Base-by-base conservation (phyloP, 2,329 filamentous ascomycete genomes). In the Talaromyces sp. region DNA sequence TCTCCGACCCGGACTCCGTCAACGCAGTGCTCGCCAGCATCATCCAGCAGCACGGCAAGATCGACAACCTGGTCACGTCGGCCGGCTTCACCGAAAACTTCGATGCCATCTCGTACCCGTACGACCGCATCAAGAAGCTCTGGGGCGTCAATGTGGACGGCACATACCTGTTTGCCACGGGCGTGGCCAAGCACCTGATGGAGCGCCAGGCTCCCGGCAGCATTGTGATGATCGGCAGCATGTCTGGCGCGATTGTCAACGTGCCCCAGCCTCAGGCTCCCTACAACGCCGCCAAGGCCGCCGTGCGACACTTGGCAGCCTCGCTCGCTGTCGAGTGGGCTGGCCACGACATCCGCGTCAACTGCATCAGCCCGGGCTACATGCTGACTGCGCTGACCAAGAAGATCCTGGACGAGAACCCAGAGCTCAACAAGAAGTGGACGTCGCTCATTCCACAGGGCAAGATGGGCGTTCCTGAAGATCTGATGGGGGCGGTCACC, bases 31-130 rank as follows among this genome's bases (percentile, higher is more conserved):
- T 97, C 66, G 79, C 81, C 41, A 88, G 91, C 62, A 83, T 93
- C 65, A 72, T 93, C 56, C 68, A 79, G 54, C 77, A 83, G 61
- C 92, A 96, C 73, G 88, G 88, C 75, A 88, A 89, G 75, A 91
- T 97, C 67, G 92, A 96, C 77, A 88, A 91, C 76, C 84, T 97
- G 27, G 92, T 97, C 68, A 97, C 93, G 27, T 95, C 91, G n/a
- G 93, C 93, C 55, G 93, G 93, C 52, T 96, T 97, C 79, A 94
- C 91, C 14, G 93, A 97, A 80, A 97, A 97, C 80, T 95, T 92
- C 71, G 89, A 95, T 69, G 93, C 93, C 53, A 89, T 92, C 69
- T 87, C 88, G 66, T 97, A 97, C 78, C 92, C 92, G 0, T 86
- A 92, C 67, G 91, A 96, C 67, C 89, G 92, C 65, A 88, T 97